Base-by-base conservation (phyloP, 163 green algal genomes). In the Volvox carteri region DNA sequence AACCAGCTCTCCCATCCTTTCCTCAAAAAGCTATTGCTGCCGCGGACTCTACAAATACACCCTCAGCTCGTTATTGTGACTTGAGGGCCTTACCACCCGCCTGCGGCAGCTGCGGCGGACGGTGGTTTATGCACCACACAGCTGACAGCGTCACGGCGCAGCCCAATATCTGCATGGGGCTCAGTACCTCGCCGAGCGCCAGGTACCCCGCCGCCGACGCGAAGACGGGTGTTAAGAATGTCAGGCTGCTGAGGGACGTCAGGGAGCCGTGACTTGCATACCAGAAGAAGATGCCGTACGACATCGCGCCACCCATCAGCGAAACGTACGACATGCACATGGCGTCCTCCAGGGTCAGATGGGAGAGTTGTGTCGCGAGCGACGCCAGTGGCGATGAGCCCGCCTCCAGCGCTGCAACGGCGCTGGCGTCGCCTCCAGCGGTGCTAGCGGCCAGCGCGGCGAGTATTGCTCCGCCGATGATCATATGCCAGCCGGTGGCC, bases 401-500 rank as follows among this genome's bases (percentile, higher is more conserved):
- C 11, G 73, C 44, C 28, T 23, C 2, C 37, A 21, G 52, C 1
- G 77, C 37, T 1, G 52, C 58, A 25, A 62, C 41, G 35, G 58
- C 78, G 54, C 48, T 35, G 41, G 44, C 33, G 16, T 6, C 30
- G 30, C 5, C n/a, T 14, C 3, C 30, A 44, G 2, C 41, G 37
- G 16, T 70, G 54, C 68, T 78, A 0, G 93, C 39, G 14, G 95
- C 94, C n/a, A 95, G 74, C 18, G 86, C 95, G 41, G 95, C 50
- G 39, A 99, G 94, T 14, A 96, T 91, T 0, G 96, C 37, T 2
- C 96, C 95, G 28, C 97, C 97, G 5, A 99, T 91, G 37, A 99
- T 86, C 97, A 99, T 99, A 91, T 99, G 97, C 94, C 96, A 99
- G 8, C 95, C 97, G 14, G 97, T 99, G 0, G 97, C 97, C 86